These are phyloP conservation scores for Candida oleophila DNA, from an alignment of 805 yeast species.

Conservation along the genomic window DNA sequence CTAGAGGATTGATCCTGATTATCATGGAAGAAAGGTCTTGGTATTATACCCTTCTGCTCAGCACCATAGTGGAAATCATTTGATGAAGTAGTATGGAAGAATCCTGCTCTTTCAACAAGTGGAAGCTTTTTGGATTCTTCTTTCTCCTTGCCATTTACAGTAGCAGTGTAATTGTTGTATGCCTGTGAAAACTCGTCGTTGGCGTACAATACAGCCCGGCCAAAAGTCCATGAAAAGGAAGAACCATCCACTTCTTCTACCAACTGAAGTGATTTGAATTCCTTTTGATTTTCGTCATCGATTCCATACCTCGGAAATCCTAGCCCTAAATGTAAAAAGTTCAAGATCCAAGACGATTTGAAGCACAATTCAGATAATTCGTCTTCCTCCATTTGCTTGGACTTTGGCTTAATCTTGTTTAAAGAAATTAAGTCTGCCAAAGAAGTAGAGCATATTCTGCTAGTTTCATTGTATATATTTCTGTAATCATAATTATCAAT, in stretches of 20 bases:
- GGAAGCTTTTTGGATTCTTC: slow-evolving; percentile 9
- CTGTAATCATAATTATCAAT: slow-evolving; percentile 43
- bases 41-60: slow-evolving; percentile 39
- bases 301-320: slow-evolving; percentile 56
- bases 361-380: slow-evolving; percentile 58
- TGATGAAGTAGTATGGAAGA: slow-evolving; percentile 47
- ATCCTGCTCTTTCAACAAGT: slow-evolving; percentile 40
- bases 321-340: slow-evolving; percentile 57
- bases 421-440: slow-evolving; percentile 35
- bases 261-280: slow-evolving; percentile 40
- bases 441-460: slow-evolving; percentile 45
- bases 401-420: slow-evolving; percentile 24
- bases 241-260: slow-evolving; percentile 43
- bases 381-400: slow-evolving; percentile 33
- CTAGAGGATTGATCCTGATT: slow-evolving; percentile 12
- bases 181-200: slow-evolving; percentile 51
- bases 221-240: slow-evolving; percentile 55
- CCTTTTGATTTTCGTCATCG: slow-evolving; percentile 24
- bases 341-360: slow-evolving; percentile 58
- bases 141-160: slow-evolving; percentile 11
- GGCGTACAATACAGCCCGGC: slow-evolving; percentile 62
- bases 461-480: slow-evolving; percentile 43
- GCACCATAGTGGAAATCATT: slow-evolving; percentile 52
- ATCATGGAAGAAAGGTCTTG: slow-evolving; percentile 44
- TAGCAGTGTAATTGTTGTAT: slow-evolving; percentile 29